These are phyloP conservation scores for Oenanthe javanica DNA, from an alignment of 140 eudicot species.

Conservation along the genomic window DNA sequence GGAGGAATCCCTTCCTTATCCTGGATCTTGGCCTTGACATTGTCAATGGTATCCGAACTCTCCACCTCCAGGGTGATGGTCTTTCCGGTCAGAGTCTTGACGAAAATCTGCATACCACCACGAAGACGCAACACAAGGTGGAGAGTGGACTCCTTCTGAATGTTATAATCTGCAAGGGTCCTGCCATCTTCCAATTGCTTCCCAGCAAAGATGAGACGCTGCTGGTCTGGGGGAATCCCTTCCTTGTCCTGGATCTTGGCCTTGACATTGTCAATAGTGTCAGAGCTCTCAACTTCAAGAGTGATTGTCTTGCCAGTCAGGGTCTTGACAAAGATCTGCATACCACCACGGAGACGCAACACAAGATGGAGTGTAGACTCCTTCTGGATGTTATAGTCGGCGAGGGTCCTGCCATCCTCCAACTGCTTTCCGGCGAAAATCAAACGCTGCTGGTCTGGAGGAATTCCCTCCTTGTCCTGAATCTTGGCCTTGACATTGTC, in stretches of 20 bases:
- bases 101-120: slow-evolving; percentile 12
- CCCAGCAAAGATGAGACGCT: slow-evolving; percentile 11
- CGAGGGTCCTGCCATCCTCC: slow-evolving; percentile 8
- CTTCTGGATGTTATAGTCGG: slow-evolving; percentile 10
- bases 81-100: slow-evolving; percentile 8
- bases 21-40: slow-evolving; percentile 14
- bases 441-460: slow-evolving; percentile 6
- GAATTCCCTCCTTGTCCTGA: slow-evolving; percentile 8
- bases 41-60: slow-evolving; percentile 10
- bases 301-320: slow-evolving; percentile 9
- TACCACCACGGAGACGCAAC: slow-evolving; percentile 10
- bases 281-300: slow-evolving; percentile 9
- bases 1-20: slow-evolving; percentile 16
- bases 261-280: slow-evolving; percentile 12
- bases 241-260: slow-evolving; percentile 9
- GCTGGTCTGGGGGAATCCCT: slow-evolving; percentile 13
- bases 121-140: slow-evolving; percentile 6
- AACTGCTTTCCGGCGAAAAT: slow-evolving; percentile 8
- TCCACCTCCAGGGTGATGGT: slow-evolving; percentile 13
- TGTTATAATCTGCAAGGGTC: slow-evolving; percentile 10
- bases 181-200: slow-evolving; percentile 15
- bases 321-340: slow-evolving; percentile 14
- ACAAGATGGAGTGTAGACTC: slow-evolving; percentile 10
- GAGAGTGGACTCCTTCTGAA: slow-evolving; percentile 12
- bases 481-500: slow-evolving; percentile 11